phyloP scores from a whole-genome alignment of 129 eudicot genomes.

The Kitagawia praeruptora region DNA sequence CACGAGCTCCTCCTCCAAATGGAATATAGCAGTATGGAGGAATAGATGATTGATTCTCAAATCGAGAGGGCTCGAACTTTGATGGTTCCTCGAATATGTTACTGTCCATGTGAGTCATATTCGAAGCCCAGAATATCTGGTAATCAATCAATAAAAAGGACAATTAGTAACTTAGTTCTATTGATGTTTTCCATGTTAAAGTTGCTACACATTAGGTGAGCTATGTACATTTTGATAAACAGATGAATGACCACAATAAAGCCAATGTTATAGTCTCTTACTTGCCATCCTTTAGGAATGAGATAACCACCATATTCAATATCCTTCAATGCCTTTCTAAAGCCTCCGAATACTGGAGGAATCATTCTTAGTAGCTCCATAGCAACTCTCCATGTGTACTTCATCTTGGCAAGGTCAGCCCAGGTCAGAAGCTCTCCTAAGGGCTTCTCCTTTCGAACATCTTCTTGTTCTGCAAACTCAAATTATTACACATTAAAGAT shows the following conservation, averaged over 20 bases:
- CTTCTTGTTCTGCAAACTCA: constrained; percentile 35
- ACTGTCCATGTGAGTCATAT: constrained; percentile 61
- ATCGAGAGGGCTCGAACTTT: constrained; percentile 46
- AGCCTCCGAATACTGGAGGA: constrained; percentile 38
- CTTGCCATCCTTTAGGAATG: constrained; percentile 62
- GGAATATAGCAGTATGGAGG: constrained; percentile 57
- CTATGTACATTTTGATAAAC: not conserved
- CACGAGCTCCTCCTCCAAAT: constrained; percentile 64
- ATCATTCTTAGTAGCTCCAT: constrained; percentile 29
- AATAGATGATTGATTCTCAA: constrained; percentile 36
- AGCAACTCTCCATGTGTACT: constrained; percentile 43
- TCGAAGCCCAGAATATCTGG: constrained; percentile 35
- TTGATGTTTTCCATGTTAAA: not conserved
- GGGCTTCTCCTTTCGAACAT: constrained; percentile 21
- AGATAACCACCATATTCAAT: constrained; percentile 30
- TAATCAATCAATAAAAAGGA: constrained; percentile 4
- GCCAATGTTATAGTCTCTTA: constrained; percentile 10
- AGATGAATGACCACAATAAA: not conserved
- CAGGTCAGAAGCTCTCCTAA: constrained; percentile 26
- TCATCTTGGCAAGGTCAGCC: constrained; percentile 44
- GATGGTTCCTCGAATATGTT: constrained; percentile 41
- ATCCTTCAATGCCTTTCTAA: constrained; percentile 30
- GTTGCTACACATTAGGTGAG: not conserved
- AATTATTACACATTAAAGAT: not conserved
- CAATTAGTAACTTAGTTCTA: not conserved